Conservation (phyloP, 495 filamentous ascomycete species). For the Aspergillus coremiiformis region DNA sequence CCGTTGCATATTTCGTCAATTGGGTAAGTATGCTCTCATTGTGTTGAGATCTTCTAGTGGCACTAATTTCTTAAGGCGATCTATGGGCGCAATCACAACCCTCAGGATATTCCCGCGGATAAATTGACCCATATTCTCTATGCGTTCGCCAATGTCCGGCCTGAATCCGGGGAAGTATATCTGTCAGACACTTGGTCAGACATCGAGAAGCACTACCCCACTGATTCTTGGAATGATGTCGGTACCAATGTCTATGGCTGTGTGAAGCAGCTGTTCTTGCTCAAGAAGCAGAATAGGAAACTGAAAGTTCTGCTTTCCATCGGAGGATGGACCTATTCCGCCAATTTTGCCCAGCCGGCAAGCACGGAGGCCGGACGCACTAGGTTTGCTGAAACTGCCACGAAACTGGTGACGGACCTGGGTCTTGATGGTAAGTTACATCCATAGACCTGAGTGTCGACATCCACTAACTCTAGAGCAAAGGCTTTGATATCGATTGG, state of each 20-base stretch:
- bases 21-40: constrained; percentile 34
- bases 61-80: constrained; percentile 54
- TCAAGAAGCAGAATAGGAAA: constrained; percentile 81
- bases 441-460: background rate
- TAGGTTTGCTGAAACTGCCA: constrained; percentile 65
- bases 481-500: constrained; percentile 59
- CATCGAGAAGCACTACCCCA: constrained; percentile 71
- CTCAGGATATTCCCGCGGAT: constrained; percentile 78
- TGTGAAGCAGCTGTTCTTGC: constrained; percentile 85
- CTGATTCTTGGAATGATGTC: constrained; percentile 40
- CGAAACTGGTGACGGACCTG: constrained; percentile 60
- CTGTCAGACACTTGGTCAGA: constrained; percentile 83
- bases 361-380: constrained; percentile 55
- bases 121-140: constrained; percentile 92
- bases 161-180: constrained; percentile 71
- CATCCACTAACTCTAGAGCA: constrained; percentile 4
- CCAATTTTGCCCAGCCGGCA: constrained; percentile 69
- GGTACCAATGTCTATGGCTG: constrained; percentile 50
- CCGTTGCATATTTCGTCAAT: constrained; percentile 51
- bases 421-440: constrained; percentile 47
- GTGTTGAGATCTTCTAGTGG: too few relatives aligned
- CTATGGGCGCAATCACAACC: constrained; percentile 75
- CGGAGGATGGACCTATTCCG: constrained; percentile 92
- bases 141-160: constrained; percentile 74
- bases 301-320: constrained; percentile 89